Conservation (phyloP, 495 filamentous ascomycete genomes). For the Oleoguttula mirabilis region DNA sequence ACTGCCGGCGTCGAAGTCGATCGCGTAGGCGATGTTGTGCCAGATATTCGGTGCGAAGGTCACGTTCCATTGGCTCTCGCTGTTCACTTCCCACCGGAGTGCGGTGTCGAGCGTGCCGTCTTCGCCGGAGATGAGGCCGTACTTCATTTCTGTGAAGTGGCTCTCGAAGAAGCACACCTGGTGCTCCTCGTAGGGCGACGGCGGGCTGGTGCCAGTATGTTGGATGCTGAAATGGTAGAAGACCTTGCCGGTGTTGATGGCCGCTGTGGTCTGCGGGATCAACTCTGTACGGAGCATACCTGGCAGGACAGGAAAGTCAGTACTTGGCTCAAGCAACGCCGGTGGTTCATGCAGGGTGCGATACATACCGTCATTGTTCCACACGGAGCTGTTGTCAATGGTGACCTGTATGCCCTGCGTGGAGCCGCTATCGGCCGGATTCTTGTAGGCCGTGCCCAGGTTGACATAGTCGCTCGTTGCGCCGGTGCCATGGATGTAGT, state of each 20-base stretch:
- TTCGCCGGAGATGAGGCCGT: slow-evolving; percentile 48
- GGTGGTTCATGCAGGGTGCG: too few species aligned
- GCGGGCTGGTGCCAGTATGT: slow-evolving; percentile 46
- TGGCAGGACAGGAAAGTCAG: not conserved
- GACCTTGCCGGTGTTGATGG: slow-evolving; percentile 49
- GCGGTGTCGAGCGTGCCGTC: slow-evolving; percentile 39
- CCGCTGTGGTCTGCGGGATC: slow-evolving; percentile 55
- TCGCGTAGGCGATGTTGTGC: slow-evolving; percentile 57
- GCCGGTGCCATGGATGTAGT: slow-evolving; percentile 56
- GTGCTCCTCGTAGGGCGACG: slow-evolving; percentile 51
- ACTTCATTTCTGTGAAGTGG: slow-evolving; percentile 68
- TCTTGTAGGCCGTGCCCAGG: slow-evolving; percentile 44
- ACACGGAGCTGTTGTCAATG: slow-evolving; percentile 40
- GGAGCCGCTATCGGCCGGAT: slow-evolving; percentile 50
- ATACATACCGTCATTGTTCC: slow-evolving; percentile 28
- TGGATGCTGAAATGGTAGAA: slow-evolving; percentile 63
- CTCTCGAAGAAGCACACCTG: slow-evolving; percentile 67
- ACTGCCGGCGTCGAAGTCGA: slow-evolving; percentile 44
- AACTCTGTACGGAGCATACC: slow-evolving; percentile 46
- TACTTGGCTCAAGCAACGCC: not conserved
- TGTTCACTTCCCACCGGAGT: slow-evolving; percentile 43
- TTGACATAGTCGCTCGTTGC: slow-evolving; percentile 46
- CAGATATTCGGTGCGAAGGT: slow-evolving; percentile 45
- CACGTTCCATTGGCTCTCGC: slow-evolving; percentile 41
- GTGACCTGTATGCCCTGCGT: slow-evolving; percentile 57